Conservation (phyloP, 257 asterid species). For the Thymus quinquecostatus region DNA sequence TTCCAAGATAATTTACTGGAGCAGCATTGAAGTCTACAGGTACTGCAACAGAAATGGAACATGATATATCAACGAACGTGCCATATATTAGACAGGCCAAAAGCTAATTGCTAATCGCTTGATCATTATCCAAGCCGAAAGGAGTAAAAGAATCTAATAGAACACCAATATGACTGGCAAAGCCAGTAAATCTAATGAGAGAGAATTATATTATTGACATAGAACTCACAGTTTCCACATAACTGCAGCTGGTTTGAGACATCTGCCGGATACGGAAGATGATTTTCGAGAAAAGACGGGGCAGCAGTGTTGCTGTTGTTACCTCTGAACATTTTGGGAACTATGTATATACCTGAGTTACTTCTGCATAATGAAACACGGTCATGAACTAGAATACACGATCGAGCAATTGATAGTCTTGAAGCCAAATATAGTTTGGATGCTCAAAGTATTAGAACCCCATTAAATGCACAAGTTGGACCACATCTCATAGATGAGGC, state of each 20-base stretch:
- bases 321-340: slow-evolving; percentile 59
- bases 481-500: background rate
- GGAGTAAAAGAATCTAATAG: slow-evolving; percentile 4
- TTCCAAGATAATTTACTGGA: slow-evolving; percentile 66
- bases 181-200: background rate
- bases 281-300: slow-evolving; percentile 52
- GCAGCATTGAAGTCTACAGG: slow-evolving; percentile 54
- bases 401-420: background rate
- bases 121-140: background rate
- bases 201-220: background rate
- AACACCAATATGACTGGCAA: background rate
- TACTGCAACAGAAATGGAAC: slow-evolving; percentile 43
- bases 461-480: background rate
- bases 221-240: slow-evolving; percentile 68
- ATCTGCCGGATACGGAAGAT: slow-evolving; percentile 53
- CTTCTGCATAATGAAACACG: slow-evolving; percentile 25
- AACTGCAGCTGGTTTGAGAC: slow-evolving; percentile 68
- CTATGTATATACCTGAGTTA: slow-evolving; percentile 23
- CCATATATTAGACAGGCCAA: background rate
- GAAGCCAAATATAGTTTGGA: slow-evolving; percentile 1
- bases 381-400: slow-evolving; percentile 25
- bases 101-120: background rate
- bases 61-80: slow-evolving; percentile 19
- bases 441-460: background rate
- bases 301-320: slow-evolving; percentile 49